Evolutionary conservation across 768 basidiomycete species (phyloP).

Genomic region (Multifurca ochricompacta): DNA sequence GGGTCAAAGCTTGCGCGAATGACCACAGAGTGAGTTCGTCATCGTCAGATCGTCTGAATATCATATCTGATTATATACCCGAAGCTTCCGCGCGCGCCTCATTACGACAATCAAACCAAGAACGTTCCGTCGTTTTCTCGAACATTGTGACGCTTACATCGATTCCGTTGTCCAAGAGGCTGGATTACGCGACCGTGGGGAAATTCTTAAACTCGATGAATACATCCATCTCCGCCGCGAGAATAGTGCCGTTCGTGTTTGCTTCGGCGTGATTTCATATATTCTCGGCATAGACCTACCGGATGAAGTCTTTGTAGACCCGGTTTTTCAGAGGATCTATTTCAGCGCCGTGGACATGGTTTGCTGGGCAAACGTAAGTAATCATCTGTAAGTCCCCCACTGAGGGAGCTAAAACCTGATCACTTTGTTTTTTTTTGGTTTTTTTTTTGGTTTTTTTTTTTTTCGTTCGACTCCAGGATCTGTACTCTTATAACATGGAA

Average conservation of each 20-base stretch:
- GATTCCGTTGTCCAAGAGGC: slow-evolving; percentile 53
- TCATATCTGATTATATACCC: neutral
- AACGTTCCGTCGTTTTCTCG: slow-evolving; percentile 41
- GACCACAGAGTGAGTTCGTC: slow-evolving; percentile 46
- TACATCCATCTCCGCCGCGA: slow-evolving; percentile 57
- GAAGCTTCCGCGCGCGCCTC: slow-evolving; percentile 49
- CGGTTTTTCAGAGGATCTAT: slow-evolving; percentile 45
- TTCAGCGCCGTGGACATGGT: slow-evolving; percentile 58
- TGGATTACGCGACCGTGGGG: slow-evolving; percentile 46
- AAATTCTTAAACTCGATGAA: slow-evolving; percentile 45
- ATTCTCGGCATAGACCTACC: slow-evolving; percentile 55
- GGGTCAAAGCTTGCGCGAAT: slow-evolving; percentile 49
- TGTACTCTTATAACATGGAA: slow-evolving; percentile 71
- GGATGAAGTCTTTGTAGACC: slow-evolving; percentile 51
- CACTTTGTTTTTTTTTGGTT: neutral
- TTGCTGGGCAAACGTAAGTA: slow-evolving; percentile 61
- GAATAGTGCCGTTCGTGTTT: slow-evolving; percentile 59
- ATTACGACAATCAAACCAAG: slow-evolving; percentile 36
- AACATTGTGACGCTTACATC: slow-evolving; percentile 49
- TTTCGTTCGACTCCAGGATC: slow-evolving; percentile 42
- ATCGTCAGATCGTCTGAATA: neutral
- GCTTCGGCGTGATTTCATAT: slow-evolving; percentile 57
- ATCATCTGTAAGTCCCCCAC: neutral
- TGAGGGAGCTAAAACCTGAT: neutral
- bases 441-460: too few relatives aligned